A percentile compares a stretch with the other conserved stretches of the same genome.
These are phyloP conservation scores for Mycena kentingensis DNA, from an alignment of 768 basidiomycete genomes.

Conservation along the genomic window DNA sequence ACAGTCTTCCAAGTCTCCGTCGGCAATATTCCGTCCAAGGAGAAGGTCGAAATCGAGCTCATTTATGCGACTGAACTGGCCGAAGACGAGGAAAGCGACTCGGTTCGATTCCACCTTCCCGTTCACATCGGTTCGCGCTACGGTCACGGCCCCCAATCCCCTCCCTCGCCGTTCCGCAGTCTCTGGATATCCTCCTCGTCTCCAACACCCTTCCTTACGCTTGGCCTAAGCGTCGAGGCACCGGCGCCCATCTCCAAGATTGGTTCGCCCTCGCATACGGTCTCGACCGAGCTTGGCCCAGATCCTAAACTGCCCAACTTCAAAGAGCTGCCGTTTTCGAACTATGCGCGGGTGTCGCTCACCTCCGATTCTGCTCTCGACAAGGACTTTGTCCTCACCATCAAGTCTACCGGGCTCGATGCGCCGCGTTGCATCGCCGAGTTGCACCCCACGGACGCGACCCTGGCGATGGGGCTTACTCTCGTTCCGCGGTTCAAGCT, in stretches of 20 bases:
- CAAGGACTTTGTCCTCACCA: conserved; percentile 43
- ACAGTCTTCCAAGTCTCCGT: conserved; percentile 22
- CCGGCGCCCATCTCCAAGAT: conserved; percentile 16
- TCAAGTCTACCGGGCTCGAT: conserved; percentile 42
- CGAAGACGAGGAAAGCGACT: conserved; percentile 19
- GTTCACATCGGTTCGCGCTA: conserved; percentile 19
- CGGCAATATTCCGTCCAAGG: conserved; percentile 14
- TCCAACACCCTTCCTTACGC: conserved; percentile 3
- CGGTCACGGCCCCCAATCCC: conserved; percentile 8
- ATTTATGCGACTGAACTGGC: conserved; percentile 20
- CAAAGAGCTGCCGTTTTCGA: conserved; percentile 20
- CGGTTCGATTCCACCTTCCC: conserved; percentile 18
- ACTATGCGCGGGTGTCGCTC: conserved; percentile 15
- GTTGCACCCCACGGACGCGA: conserved; percentile 16
- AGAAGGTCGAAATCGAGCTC: conserved; percentile 17
- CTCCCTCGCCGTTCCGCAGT: not conserved
- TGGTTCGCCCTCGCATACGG: conserved; percentile 16
- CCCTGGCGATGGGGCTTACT: conserved; percentile 42
- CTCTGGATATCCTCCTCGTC: conserved; percentile 1
- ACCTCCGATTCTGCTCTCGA: conserved; percentile 25
- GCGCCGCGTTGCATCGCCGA: conserved; percentile 46
- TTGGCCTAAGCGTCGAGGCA: conserved; percentile 14
- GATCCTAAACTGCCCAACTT: conserved; percentile 18
- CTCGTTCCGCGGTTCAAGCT: conserved; percentile 46
- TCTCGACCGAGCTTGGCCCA: conserved; percentile 20